Evolutionary conservation across 2,329 filamentous ascomycete genomes (phyloP), one percentile per base, ranked within the genome.

Genomic region (Mollisiaceae sp.): DNA sequence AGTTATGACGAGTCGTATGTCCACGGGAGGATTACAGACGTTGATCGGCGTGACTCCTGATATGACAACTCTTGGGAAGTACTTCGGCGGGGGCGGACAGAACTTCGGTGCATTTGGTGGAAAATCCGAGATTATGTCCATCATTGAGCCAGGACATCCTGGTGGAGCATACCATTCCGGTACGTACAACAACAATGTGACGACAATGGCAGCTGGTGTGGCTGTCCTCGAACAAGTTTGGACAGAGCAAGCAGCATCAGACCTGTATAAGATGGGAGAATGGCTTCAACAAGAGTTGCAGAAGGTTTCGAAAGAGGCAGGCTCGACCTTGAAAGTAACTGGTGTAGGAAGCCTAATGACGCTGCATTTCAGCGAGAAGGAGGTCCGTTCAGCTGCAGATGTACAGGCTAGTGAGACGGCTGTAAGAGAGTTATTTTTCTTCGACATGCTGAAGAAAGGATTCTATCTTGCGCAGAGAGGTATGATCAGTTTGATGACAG

Each of bases 91-190:
- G 2, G 89, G 88, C 3, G 89, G 88, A 0, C 80, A 90, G 69
- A 81, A 85, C 0, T 89, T 90, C 72, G 89, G 88, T 0, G 86
- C 85, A 0, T 90, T 91, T 71, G 88, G 89, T 0, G 89, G 89
- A 0, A 79, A 80, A 22, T 71, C 72, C 35, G 82, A 86, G 4
- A 71, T 91, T 67, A 89, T 91, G 85, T 75, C 76, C 0, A 72
- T 83, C 2, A 89, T 85, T 69, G 83, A 86, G 68, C 84, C 85
- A 8, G 73, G 81, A 12, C 74, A 81, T 18, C 77, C 74, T 1
- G 74, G 76, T 0, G 77, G 87, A 18, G 73, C 64, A 2, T 62
- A 79, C 0, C 87, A 90, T 70, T 84, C 86, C 0, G 87, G 88
- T 1, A 90, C 88, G 0, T 90, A 88, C 75, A 90, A 90, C 75